Evolutionary conservation across 2,329 filamentous ascomycete genomes (phyloP).

Genomic region (Neonectria coccinea): DNA sequence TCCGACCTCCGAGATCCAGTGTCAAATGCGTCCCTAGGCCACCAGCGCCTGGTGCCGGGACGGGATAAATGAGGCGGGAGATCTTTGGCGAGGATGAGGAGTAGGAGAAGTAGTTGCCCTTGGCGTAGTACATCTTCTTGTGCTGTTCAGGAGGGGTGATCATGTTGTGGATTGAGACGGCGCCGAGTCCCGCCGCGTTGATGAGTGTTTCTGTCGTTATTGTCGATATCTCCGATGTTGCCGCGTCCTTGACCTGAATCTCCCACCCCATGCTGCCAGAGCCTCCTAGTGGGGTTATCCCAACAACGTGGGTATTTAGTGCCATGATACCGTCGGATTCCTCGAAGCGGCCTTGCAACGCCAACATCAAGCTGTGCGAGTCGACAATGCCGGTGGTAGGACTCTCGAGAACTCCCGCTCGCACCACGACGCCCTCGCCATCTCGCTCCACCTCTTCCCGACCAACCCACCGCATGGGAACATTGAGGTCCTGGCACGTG

Average conservation of each 20-base stretch:
- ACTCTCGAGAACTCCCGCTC: constrained; percentile 74
- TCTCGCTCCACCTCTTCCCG: constrained; percentile 68
- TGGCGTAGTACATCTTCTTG: constrained; percentile 80
- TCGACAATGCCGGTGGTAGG: constrained; percentile 92
- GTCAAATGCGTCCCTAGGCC: constrained; percentile 95
- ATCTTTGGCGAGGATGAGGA: constrained; percentile 71
- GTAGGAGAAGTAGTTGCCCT: constrained; percentile 96
- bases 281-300: constrained; percentile 63
- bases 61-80: constrained; percentile 85
- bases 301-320: constrained; percentile 73
- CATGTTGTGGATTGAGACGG: constrained; percentile 85
- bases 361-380: constrained; percentile 85
- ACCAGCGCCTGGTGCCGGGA: constrained; percentile 81
- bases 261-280: constrained; percentile 74
- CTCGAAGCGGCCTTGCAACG: constrained; percentile 81
- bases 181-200: constrained; percentile 89
- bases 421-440: constrained; percentile 82
- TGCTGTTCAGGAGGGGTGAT: constrained; percentile 71
- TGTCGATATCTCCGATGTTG: constrained; percentile 60
- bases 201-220: constrained; percentile 83
- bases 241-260: constrained; percentile 66
- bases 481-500: constrained; percentile 58
- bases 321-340: constrained; percentile 82
- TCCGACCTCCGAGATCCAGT: constrained; percentile 83
- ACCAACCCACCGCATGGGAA: constrained; percentile 79